These are phyloP conservation scores for Friedmanniomyces endolithicus DNA, from an alignment of 495 filamentous ascomycete genomes.

Conservation along the genomic window DNA sequence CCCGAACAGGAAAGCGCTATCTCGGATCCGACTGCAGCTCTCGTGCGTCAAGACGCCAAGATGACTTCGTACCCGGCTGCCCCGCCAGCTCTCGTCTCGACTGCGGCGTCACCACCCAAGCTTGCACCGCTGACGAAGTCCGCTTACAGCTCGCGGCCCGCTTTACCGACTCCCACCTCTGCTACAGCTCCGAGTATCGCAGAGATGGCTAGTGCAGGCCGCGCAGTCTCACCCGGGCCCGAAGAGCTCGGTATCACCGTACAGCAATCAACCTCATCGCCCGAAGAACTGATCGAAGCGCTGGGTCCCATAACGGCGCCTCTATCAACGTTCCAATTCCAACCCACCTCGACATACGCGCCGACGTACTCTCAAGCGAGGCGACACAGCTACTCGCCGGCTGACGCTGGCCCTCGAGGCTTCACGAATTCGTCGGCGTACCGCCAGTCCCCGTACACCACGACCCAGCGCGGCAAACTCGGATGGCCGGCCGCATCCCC, in stretches of 20 bases:
- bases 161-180: background rate
- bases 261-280: background rate
- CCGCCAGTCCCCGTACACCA: background rate
- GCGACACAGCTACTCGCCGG: background rate
- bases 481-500: background rate
- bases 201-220: background rate
- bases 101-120: background rate
- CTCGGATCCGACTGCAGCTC: background rate
- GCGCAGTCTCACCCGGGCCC: constrained; percentile 5
- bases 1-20: background rate
- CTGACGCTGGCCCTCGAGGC: background rate
- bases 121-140: background rate
- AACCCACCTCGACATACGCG: background rate
- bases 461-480: background rate
- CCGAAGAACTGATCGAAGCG: constrained; percentile 13
- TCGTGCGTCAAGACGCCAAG: background rate
- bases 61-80: background rate
- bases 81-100: background rate
- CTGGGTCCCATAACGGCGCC: constrained; percentile 13
- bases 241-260: constrained; percentile 12
- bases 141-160: background rate
- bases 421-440: background rate
- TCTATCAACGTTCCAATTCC: background rate
- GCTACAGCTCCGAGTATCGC: background rate
- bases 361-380: background rate